phyloP scores from a whole-genome alignment of 1,284 basidiomycete genomes.

The Cutaneotrichosporon cavernicola region DNA sequence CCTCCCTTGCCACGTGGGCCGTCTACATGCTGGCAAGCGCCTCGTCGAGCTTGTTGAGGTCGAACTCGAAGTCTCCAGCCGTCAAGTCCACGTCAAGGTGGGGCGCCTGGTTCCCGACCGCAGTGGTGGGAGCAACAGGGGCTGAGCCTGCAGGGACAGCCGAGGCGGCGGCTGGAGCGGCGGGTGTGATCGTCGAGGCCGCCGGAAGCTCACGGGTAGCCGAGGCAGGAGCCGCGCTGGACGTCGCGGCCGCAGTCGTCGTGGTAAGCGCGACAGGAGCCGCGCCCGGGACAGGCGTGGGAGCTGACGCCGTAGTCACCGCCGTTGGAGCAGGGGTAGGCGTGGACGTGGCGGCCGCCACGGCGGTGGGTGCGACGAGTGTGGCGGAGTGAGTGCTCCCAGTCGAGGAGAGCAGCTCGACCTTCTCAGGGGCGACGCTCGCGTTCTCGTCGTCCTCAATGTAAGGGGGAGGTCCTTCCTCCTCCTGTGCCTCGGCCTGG shows the following conservation, averaged over 20 bases:
- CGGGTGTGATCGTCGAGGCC: background rate
- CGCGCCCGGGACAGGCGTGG: background rate
- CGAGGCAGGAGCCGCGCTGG: background rate
- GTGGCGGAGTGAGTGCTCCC: background rate
- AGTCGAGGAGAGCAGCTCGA: background rate
- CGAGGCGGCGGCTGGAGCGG: background rate
- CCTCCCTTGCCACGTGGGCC: background rate
- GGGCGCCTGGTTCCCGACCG: background rate
- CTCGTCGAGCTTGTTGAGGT: slow-evolving; percentile 8
- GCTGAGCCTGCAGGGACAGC: background rate
- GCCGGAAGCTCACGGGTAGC: background rate
- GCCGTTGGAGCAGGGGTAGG: background rate
- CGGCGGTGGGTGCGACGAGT: background rate
- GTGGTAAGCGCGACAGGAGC: background rate
- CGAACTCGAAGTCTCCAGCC: slow-evolving; percentile 6
- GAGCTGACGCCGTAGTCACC: background rate
- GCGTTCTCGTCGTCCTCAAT: slow-evolving; percentile 8
- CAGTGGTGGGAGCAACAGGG: background rate
- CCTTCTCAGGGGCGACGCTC: slow-evolving; percentile 1
- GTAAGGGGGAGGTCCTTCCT: slow-evolving; percentile 5
- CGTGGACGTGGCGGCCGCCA: background rate
- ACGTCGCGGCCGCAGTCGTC: background rate
- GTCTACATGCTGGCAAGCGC: slow-evolving; percentile 1
- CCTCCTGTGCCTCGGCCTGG: background rate
- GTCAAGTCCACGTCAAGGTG: slow-evolving; percentile 7